phyloP scores from a whole-genome alignment of 2,329 filamentous ascomycete genomes.

The Clonostachys byssicola region DNA sequence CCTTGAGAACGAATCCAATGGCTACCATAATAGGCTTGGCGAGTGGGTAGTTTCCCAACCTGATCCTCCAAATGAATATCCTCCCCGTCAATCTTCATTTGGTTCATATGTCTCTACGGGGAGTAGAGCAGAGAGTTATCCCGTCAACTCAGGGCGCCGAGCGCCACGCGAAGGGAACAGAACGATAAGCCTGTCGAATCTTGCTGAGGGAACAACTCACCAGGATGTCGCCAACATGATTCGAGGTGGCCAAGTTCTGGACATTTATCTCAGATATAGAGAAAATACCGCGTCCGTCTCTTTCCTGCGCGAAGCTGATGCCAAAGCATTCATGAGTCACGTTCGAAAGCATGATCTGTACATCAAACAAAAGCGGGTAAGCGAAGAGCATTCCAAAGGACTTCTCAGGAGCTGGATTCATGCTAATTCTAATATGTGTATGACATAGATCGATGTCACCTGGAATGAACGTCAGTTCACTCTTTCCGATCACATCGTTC shows the following conservation, averaged over 20 bases:
- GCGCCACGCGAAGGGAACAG: slow-evolving; percentile 39
- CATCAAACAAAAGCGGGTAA: slow-evolving; percentile 63
- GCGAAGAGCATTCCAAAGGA: slow-evolving; percentile 13
- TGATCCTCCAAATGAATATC: too few species aligned
- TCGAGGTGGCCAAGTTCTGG: slow-evolving; percentile 67
- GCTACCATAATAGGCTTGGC: too few species aligned
- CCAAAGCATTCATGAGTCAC: slow-evolving; percentile 61
- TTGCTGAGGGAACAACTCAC: slow-evolving; percentile 59
- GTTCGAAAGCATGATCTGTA: slow-evolving; percentile 63
- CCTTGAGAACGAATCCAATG: too few species aligned
- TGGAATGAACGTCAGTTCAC: slow-evolving; percentile 72
- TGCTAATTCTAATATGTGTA: slow-evolving; percentile 2
- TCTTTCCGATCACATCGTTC: slow-evolving; percentile 56
- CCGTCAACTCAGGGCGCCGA: slow-evolving; percentile 15
- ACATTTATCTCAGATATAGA: slow-evolving; percentile 57
- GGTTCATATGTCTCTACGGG: too few species aligned
- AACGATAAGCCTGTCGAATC: slow-evolving; percentile 58
- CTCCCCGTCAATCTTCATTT: too few species aligned
- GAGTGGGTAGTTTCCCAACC: too few species aligned
- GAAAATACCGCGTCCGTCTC: slow-evolving; percentile 64
- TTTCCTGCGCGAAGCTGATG: slow-evolving; percentile 61
- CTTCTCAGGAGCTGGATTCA: not conserved
- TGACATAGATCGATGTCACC: slow-evolving; percentile 56
- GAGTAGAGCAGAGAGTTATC: not conserved
- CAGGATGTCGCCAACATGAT: slow-evolving; percentile 61